Evolutionary conservation across 257 asterid species (phyloP), one percentile per base, ranked within the genome.

Genomic region (Thymus quinquecostatus): DNA sequence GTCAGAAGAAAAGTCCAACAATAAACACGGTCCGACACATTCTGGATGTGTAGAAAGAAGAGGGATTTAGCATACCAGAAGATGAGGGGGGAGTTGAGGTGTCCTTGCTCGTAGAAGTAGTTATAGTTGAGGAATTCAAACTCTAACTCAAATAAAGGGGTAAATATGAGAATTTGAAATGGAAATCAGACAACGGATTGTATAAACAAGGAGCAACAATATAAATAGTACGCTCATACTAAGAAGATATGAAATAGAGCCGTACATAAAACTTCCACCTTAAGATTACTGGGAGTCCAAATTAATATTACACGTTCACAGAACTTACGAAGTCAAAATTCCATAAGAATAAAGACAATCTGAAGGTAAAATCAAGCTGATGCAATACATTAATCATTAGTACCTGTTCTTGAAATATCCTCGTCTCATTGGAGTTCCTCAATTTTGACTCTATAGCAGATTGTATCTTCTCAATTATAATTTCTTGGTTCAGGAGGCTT

Each of bases 361-460:
- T n/a, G 4, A 49, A 14, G 2, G 38, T 30, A 41, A 66, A 65
- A 71, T 38, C 38, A 72, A 69, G 76, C 65, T 40, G 66, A 48
- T 64, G 64, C 10, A 43, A 28, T 30, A n/a, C 36, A 47, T 50
- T 65, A n/a, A 74, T 67, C 32, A 13, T 64, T 53, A 68, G 21
- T 85, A 91, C 98, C 98, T 91, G 99, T 80, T 94, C 99, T 59
- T 86, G 90, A 79, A 94, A 94, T 75, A 85, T 84, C 70, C 96
- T 83, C 5, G 95, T 88, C 72, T 88, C 98, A 64, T 94, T 91
- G 67, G 88, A 94, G 86, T 83, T 89, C 86, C 96, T 83, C 81
- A 94, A 71, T 77, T 86, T 89, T 48, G 86, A 89, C 79, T 92
- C 99, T 64, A 91, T 74, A 44, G 81, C 78, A 76, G 89, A 80